phyloP scores from a whole-genome alignment of 805 yeast genomes.

The Pichia manshurica region DNA sequence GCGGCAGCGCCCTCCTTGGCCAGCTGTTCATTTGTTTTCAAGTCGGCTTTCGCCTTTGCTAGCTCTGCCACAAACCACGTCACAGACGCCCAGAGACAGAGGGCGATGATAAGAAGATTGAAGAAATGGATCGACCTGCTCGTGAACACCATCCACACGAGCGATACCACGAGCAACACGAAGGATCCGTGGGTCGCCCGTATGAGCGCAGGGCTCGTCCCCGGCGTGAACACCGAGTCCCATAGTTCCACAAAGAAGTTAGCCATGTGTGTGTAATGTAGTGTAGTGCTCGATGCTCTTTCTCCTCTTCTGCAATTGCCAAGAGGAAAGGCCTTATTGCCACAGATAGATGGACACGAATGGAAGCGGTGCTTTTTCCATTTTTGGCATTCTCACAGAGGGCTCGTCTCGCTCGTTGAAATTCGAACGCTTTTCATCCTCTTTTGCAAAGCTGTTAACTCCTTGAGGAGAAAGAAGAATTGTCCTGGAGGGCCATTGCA shows the following conservation, averaged over 20 bases:
- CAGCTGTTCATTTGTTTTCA: conserved; percentile 39
- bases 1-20: conserved; percentile 17
- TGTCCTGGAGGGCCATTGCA: too few relatives aligned
- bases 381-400: too few relatives aligned
- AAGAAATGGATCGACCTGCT: conserved; percentile 64
- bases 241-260: conserved; percentile 62
- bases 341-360: too few relatives aligned
- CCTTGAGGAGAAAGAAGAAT: too few relatives aligned
- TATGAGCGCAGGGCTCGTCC: conserved; percentile 84
- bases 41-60: conserved; percentile 34
- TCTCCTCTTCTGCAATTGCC: too few relatives aligned
- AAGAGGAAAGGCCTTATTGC: too few relatives aligned
- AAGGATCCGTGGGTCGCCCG: conserved; percentile 86
- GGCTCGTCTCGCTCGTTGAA: too few relatives aligned
- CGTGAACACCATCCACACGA: conserved; percentile 52
- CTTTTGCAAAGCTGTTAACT: too few relatives aligned
- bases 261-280: too few relatives aligned
- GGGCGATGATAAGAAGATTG: conserved; percentile 38
- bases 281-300: conserved; percentile 1
- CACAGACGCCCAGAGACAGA: conserved; percentile 68
- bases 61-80: conserved; percentile 85
- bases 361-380: too few relatives aligned
- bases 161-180: conserved; percentile 50
- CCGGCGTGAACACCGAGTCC: conserved; percentile 90
- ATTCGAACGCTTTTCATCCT: too few relatives aligned